phyloP scores from a whole-genome alignment of 495 filamentous ascomycete species.

The Evansstolkia leycettana region DNA sequence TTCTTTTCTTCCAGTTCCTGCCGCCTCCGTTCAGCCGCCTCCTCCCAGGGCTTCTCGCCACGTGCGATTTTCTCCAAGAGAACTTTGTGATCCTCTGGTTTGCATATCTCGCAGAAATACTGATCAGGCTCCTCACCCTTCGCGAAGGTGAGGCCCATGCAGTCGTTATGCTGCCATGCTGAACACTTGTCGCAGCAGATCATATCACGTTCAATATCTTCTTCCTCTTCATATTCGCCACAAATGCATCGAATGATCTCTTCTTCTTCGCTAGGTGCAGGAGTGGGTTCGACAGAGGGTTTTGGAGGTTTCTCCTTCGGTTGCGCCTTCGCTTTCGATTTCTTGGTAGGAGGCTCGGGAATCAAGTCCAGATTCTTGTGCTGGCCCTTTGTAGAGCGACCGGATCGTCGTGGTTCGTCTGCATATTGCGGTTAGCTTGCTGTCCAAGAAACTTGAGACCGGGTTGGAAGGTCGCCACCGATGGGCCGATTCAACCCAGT shows the following conservation, averaged over 20 bases:
- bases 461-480: no score
- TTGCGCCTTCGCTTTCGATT: slow-evolving; percentile 48
- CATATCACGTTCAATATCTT: slow-evolving; percentile 68
- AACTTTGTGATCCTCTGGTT: slow-evolving; percentile 65
- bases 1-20: slow-evolving; percentile 38
- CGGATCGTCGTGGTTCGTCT: slow-evolving; percentile 88
- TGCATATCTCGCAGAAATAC: slow-evolving; percentile 87
- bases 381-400: slow-evolving; percentile 89
- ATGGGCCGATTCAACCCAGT: no score
- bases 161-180: slow-evolving; percentile 94
- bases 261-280: slow-evolving; percentile 48
- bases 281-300: slow-evolving; percentile 34
- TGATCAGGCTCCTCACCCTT: slow-evolving; percentile 59
- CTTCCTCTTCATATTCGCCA: slow-evolving; percentile 73
- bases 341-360: slow-evolving; percentile 48
- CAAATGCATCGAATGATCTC: slow-evolving; percentile 88
- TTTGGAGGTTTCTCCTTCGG: slow-evolving; percentile 40
- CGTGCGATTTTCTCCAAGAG: slow-evolving; percentile 59
- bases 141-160: slow-evolving; percentile 74
- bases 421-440: slow-evolving; percentile 21
- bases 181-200: slow-evolving; percentile 85
- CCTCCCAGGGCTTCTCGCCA: slow-evolving; percentile 83
- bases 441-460: no score
- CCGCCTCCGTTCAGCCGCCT: slow-evolving; percentile 41
- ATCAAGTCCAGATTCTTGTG: slow-evolving; percentile 72